A percentile compares a stretch with the other conserved stretches of the same genome.
phyloP scores from a whole-genome alignment of 2,329 filamentous ascomycete genomes.

The Penicillium sclerotiorum region DNA sequence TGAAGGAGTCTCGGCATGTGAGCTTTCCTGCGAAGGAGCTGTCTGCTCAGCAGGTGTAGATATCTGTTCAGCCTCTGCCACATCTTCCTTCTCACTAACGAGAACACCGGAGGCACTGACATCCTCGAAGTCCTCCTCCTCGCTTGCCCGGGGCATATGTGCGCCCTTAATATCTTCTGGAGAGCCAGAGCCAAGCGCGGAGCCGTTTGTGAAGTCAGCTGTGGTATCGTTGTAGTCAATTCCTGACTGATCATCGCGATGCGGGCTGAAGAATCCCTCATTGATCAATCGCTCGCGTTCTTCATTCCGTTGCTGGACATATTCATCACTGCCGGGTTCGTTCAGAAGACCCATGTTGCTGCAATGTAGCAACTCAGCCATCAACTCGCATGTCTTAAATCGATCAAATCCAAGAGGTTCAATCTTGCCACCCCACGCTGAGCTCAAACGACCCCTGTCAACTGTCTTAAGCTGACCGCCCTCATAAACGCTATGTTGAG shows the following conservation, averaged over 20 bases:
- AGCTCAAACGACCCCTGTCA: conserved; percentile 73
- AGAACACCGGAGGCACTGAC: conserved; percentile 71
- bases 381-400: conserved; percentile 98
- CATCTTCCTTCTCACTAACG: conserved; percentile 70
- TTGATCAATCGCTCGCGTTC: conserved; percentile 78
- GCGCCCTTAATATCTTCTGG: conserved; percentile 69
- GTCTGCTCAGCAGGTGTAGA: not conserved
- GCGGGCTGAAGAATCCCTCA: conserved; percentile 68
- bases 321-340: conserved; percentile 83
- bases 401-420: conserved; percentile 95
- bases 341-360: conserved; percentile 98
- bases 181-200: conserved; percentile 49
- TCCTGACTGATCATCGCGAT: conserved; percentile 51
- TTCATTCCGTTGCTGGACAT: conserved; percentile 76
- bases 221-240: conserved; percentile 59
- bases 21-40: not conserved
- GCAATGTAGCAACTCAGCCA: conserved; percentile 96
- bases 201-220: conserved; percentile 46
- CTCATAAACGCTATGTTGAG: conserved; percentile 60
- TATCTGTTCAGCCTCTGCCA: conserved; percentile 38
- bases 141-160: conserved; percentile 78
- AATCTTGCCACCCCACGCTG: conserved; percentile 87
- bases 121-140: conserved; percentile 93
- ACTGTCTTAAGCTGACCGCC: conserved; percentile 62
- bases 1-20: not conserved